Conservation (phyloP, 257 asterid genomes). For the Buddleja alternifolia region DNA sequence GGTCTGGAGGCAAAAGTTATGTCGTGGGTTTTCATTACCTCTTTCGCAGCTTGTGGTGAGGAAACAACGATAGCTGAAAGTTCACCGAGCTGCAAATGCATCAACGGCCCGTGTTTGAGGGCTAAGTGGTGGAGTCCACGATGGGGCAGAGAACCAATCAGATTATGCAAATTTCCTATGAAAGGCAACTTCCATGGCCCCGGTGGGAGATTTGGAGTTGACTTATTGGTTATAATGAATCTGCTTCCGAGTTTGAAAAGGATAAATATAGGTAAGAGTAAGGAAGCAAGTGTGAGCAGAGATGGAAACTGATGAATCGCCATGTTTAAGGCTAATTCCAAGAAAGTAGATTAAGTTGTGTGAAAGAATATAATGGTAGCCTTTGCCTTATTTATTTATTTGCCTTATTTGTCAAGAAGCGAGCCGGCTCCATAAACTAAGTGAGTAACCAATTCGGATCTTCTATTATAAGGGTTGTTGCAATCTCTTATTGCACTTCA, state of each 20-base stretch:
- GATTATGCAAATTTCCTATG: conserved; percentile 46
- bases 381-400: no score
- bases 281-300: not conserved
- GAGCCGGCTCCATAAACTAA: no score
- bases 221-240: not conserved
- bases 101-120: conserved; percentile 35
- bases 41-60: conserved; percentile 31
- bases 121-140: conserved; percentile 31
- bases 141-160: conserved; percentile 26
- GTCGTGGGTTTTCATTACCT: conserved; percentile 42
- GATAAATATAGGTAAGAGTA: not conserved
- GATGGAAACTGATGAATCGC: conserved; percentile 2
- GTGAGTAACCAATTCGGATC: no score
- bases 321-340: no score
- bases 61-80: conserved; percentile 36
- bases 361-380: no score
- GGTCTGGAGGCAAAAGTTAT: conserved; percentile 36
- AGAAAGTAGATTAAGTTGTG: no score
- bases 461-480: no score
- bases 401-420: no score
- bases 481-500: no score
- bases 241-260: conserved; percentile 8
- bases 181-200: conserved; percentile 41
- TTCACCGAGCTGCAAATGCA: conserved; percentile 41
- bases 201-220: conserved; percentile 31